These are phyloP conservation scores for Parathielavia hyrcaniae DNA, from an alignment of 495 filamentous ascomycete species.

Conservation along the genomic window DNA sequence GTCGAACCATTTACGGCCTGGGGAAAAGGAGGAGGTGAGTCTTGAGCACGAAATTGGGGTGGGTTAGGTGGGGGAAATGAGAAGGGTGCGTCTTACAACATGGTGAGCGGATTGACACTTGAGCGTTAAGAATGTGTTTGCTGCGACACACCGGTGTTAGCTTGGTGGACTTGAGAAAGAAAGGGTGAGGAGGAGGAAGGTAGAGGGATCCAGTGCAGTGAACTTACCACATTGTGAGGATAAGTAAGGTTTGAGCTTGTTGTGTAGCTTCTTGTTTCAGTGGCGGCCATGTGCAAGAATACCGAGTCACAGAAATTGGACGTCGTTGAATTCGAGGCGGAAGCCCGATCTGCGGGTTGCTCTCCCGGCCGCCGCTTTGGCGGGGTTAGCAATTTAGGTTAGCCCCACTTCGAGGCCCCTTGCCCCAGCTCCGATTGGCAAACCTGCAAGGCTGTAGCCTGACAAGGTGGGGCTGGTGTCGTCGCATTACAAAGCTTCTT, in stretches of 20 bases:
- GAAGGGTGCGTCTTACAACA: constrained; percentile 58
- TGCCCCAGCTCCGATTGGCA: no score
- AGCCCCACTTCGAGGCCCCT: no score
- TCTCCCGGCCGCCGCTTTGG: neutral
- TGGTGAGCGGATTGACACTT: constrained; percentile 89
- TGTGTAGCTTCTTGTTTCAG: no score
- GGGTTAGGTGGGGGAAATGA: neutral
- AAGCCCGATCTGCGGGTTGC: neutral
- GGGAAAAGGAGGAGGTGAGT: neutral
- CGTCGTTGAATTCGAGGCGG: neutral
- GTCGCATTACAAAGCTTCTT: no score
- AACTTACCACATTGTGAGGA: constrained; percentile 26
- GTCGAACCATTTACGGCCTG: constrained; percentile 96
- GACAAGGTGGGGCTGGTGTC: no score
- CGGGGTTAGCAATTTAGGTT: neutral
- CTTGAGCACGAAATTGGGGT: neutral
- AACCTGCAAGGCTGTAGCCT: no score
- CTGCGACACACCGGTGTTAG: constrained; percentile 32
- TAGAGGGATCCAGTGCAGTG: neutral
- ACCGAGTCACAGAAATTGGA: neutral
- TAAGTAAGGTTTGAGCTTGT: neutral
- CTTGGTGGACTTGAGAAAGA: neutral
- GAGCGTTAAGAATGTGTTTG: constrained; percentile 97
- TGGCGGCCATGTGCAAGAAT: neutral
- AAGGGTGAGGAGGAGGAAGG: neutral